Percentiles rank a stretch among this genome's conserved stretches.
Conservation (phyloP, 768 basidiomycete species). For the Hericium rajendrae region DNA sequence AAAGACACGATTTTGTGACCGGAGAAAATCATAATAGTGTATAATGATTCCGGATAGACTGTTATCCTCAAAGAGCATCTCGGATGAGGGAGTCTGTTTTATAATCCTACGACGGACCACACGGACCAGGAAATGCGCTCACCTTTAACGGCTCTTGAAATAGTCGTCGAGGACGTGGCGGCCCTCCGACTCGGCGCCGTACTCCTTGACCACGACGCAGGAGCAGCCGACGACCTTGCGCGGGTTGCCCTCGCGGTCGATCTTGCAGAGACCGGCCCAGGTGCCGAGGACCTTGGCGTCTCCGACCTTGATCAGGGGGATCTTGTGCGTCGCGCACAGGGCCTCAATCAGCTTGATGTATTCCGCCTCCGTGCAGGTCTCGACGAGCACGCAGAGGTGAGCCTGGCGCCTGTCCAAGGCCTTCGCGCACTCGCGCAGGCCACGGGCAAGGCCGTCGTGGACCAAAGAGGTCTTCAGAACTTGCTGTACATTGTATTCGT, state of each 20-base stretch:
- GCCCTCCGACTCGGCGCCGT: slow-evolving; percentile 90
- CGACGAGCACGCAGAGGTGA: slow-evolving; percentile 96
- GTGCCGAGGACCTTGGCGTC: slow-evolving; percentile 97
- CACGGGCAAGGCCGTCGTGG: slow-evolving; percentile 96
- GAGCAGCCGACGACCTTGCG: slow-evolving; percentile 91
- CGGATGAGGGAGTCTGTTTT: slow-evolving; percentile 88
- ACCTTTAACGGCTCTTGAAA: slow-evolving; percentile 87
- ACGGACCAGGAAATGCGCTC: slow-evolving; percentile 16
- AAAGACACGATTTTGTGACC: background rate
- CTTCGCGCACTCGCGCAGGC: slow-evolving; percentile 96
- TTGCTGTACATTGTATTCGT: slow-evolving; percentile 44
- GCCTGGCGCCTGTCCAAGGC: slow-evolving; percentile 98
- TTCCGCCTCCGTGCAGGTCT: slow-evolving; percentile 98
- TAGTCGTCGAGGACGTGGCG: slow-evolving; percentile 89
- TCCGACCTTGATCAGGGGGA: slow-evolving; percentile 98
- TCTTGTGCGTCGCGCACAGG: slow-evolving; percentile 98
- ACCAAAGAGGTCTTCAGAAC: slow-evolving; percentile 98
- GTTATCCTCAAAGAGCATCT: slow-evolving; percentile 63
- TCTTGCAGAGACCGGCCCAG: slow-evolving; percentile 99
- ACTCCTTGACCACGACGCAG: slow-evolving; percentile 97
- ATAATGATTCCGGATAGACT: slow-evolving; percentile 89
- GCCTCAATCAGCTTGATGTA: slow-evolving; percentile 99
- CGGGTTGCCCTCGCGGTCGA: slow-evolving; percentile 97
- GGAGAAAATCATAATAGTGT: slow-evolving; percentile 55
- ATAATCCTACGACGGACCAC: slow-evolving; percentile 46